Conservation (phyloP, 306 rosid genomes). For the Vigna radiata region DNA sequence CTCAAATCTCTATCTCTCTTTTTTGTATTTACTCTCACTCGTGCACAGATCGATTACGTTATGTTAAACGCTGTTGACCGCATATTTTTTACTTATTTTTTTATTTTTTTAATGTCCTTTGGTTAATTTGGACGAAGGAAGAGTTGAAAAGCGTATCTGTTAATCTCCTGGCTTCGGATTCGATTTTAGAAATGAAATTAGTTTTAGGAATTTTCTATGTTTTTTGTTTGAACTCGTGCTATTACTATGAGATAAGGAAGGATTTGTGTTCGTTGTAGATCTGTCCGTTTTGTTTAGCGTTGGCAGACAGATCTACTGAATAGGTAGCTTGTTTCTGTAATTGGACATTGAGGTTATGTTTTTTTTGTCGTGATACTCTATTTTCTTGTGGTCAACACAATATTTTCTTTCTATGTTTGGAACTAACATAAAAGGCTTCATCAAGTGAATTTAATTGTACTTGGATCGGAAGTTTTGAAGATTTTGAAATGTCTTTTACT, state of each 20-base stretch:
- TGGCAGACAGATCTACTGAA: slow-evolving; percentile 13
- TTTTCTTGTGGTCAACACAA: background rate
- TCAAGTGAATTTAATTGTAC: background rate
- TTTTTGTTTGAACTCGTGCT: slow-evolving; percentile 18
- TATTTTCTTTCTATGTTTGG: background rate
- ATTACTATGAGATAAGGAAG: background rate
- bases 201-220: background rate
- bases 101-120: background rate
- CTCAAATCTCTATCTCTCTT: background rate
- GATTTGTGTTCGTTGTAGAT: background rate
- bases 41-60: slow-evolving; percentile 14
- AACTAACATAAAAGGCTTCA: background rate
- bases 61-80: background rate
- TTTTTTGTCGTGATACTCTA: background rate
- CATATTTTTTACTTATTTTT: background rate
- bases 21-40: background rate
- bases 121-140: background rate
- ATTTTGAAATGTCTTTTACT: background rate
- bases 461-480: background rate
- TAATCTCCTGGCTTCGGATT: background rate
- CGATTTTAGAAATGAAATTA: background rate
- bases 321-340: background rate
- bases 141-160: background rate
- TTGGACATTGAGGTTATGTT: slow-evolving; percentile 18
- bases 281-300: background rate